Conservation (phyloP, 108 stramenopile species). For the Pseudonitzschia pungens region DNA sequence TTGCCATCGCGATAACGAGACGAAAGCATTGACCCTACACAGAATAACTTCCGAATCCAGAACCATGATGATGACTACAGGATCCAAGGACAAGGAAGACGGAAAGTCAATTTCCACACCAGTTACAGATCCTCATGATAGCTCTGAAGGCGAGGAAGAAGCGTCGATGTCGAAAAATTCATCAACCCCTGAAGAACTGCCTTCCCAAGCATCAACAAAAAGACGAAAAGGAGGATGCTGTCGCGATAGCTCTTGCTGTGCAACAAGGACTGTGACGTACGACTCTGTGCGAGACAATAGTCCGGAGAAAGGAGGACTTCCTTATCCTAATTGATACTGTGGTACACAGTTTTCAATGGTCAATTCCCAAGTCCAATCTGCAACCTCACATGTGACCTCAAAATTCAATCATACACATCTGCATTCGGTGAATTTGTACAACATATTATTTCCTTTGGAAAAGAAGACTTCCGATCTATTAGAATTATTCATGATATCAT, state of each 20-base stretch:
- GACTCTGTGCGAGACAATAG: background rate
- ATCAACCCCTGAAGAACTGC: background rate
- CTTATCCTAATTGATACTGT: too few species aligned
- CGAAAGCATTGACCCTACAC: too few species aligned
- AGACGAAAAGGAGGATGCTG: background rate
- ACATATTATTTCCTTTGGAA: too few species aligned
- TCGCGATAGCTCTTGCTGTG: background rate
- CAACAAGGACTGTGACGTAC: background rate
- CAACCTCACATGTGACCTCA: too few species aligned
- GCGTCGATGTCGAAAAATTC: background rate
- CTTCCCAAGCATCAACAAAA: background rate
- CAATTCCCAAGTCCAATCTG: too few species aligned
- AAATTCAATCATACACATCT: too few species aligned
- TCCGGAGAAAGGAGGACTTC: background rate
- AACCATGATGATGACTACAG: background rate
- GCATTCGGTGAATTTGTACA: too few species aligned
- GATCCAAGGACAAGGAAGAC: background rate
- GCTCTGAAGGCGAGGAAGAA: background rate
- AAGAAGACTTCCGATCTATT: too few species aligned
- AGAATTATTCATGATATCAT: too few species aligned
- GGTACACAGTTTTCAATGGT: too few species aligned
- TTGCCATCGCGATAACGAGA: too few species aligned
- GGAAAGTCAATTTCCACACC: background rate
- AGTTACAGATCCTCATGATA: background rate
- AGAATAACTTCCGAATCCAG: too few species aligned